phyloP scores from a whole-genome alignment of 2,329 filamentous ascomycete genomes.

The Cladosporium sp. region DNA sequence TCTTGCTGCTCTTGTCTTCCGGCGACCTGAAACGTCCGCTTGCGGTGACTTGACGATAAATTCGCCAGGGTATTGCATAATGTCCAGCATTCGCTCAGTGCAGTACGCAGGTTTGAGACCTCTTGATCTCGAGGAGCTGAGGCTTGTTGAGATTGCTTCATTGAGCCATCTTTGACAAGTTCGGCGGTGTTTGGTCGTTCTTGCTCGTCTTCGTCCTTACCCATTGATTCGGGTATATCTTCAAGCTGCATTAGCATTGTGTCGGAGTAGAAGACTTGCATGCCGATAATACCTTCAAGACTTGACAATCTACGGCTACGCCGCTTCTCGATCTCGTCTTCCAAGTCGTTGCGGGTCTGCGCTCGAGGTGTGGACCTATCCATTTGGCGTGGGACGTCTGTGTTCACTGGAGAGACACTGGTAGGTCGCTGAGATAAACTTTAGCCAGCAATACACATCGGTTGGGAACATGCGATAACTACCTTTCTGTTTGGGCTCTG shows the following conservation, averaged over 20 bases:
- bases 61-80: conserved; percentile 85
- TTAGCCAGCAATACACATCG: conserved; percentile 18
- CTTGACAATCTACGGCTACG: conserved; percentile 64
- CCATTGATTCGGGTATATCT: conserved; percentile 44
- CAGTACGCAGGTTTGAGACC: conserved; percentile 64
- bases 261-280: not conserved
- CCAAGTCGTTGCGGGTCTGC: conserved; percentile 73
- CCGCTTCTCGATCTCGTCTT: conserved; percentile 49
- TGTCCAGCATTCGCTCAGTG: conserved; percentile 86
- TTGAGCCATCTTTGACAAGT: conserved; percentile 32
- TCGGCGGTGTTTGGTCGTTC: conserved; percentile 31
- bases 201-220: conserved; percentile 34
- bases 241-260: not conserved
- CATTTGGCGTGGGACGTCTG: conserved; percentile 57
- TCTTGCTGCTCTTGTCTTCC: conserved; percentile 74
- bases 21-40: conserved; percentile 71
- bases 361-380: conserved; percentile 77
- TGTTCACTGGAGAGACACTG: conserved; percentile 64
- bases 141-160: conserved; percentile 50
- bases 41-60: conserved; percentile 76
- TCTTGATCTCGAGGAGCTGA: conserved; percentile 52
- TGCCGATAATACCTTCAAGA: conserved; percentile 61
- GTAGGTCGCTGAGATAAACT: conserved; percentile 30
- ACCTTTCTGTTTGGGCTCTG: conserved; percentile 28
- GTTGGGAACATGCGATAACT: not conserved